Conservation (phyloP, 1,139 yeast genomes). For the Debaryomyces udenii region DNA sequence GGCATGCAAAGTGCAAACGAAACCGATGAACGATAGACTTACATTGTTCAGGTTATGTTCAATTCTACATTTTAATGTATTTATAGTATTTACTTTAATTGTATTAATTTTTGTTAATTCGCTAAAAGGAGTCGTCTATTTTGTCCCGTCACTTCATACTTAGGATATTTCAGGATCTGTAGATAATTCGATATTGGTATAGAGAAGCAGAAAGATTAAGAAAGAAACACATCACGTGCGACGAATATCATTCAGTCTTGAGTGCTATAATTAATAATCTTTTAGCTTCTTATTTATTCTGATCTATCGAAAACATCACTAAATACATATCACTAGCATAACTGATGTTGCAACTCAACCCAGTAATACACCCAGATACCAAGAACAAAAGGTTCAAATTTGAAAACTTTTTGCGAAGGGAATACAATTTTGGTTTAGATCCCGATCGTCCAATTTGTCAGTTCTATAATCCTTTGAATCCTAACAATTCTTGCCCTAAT, state of each 20-base stretch:
- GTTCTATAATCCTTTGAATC: constrained; percentile 59
- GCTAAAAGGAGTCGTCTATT: too few species aligned
- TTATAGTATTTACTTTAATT: neutral
- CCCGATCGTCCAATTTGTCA: constrained; percentile 92
- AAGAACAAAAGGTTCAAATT: constrained; percentile 63
- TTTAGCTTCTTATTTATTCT: too few species aligned
- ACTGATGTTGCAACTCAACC: constrained; percentile 40
- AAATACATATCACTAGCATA: too few species aligned
- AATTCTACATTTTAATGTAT: constrained; percentile 4
- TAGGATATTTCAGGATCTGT: too few species aligned
- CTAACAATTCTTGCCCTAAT: constrained; percentile 74
- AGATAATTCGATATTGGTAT: too few species aligned
- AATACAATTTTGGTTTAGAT: constrained; percentile 80
- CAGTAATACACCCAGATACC: constrained; percentile 48
- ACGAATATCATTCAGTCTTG: too few species aligned
- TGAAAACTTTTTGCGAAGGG: constrained; percentile 80
- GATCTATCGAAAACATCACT: too few species aligned
- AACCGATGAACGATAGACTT: constrained; percentile 1
- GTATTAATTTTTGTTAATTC: too few species aligned
- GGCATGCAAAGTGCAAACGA: constrained; percentile 4
- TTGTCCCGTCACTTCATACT: too few species aligned
- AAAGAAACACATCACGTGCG: too few species aligned
- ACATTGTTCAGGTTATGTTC: neutral
- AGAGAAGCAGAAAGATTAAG: too few species aligned
- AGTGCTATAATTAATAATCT: too few species aligned